phyloP scores from a whole-genome alignment of 306 rosid species.

The Ochetophila trinervis region DNA sequence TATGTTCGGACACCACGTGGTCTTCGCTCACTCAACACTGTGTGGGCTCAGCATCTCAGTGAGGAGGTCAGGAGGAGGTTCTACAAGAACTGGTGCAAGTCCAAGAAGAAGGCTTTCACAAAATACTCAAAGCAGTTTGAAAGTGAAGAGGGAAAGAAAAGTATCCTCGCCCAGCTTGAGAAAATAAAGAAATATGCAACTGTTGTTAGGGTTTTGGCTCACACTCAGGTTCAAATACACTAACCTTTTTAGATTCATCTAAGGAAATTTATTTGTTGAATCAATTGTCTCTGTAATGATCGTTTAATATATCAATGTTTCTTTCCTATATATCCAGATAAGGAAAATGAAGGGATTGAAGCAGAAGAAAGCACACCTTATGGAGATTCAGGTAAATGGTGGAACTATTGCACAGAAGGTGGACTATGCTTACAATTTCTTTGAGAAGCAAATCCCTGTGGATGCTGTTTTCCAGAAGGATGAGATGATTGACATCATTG shows the following conservation, averaged over 20 bases:
- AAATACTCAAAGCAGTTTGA: slow-evolving; percentile 71
- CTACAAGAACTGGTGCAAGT: slow-evolving; percentile 87
- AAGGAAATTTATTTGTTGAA: background rate
- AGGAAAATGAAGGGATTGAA: slow-evolving; percentile 83
- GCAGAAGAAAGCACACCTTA: slow-evolving; percentile 86
- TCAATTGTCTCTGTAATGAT: background rate
- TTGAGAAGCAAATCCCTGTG: slow-evolving; percentile 79
- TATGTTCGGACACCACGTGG: slow-evolving; percentile 84
- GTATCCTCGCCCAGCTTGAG: slow-evolving; percentile 59
- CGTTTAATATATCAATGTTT: background rate
- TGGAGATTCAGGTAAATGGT: slow-evolving; percentile 85
- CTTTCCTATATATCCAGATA: slow-evolving; percentile 37
- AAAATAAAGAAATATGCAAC: slow-evolving; percentile 66
- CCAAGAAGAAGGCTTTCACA: slow-evolving; percentile 85
- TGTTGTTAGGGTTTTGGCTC: slow-evolving; percentile 77
- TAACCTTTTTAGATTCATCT: too few relatives aligned
- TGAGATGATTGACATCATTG: slow-evolving; percentile 84
- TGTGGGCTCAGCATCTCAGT: slow-evolving; percentile 85
- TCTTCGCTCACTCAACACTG: slow-evolving; percentile 74
- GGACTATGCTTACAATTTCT: slow-evolving; percentile 62
- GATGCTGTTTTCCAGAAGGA: slow-evolving; percentile 94
- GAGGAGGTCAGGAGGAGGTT: slow-evolving; percentile 78
- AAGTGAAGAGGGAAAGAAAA: slow-evolving; percentile 73
- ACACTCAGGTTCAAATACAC: slow-evolving; percentile 60
- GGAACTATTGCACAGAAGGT: slow-evolving; percentile 73